Evolutionary conservation across 768 basidiomycete genomes (phyloP).

Genomic region (Trametes gibbosa): DNA sequence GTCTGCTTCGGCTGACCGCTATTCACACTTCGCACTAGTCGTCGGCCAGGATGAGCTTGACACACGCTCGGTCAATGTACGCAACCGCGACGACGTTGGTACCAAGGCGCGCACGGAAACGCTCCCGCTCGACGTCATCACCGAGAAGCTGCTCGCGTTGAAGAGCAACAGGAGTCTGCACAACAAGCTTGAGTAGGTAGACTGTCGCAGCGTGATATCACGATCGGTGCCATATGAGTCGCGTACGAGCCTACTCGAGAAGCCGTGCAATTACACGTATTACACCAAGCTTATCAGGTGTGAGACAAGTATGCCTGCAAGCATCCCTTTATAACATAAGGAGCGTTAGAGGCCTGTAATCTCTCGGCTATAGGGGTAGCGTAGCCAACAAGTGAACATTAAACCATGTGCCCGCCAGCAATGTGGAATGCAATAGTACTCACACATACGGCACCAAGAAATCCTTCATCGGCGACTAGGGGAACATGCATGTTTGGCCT

Average conservation of each 20-base stretch:
- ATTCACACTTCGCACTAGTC: conserved; percentile 65
- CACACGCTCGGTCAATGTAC: conserved; percentile 84
- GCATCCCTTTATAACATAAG: no score
- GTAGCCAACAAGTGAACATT: no score
- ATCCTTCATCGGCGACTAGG: background rate
- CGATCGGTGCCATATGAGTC: no score
- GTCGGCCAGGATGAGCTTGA: conserved; percentile 94
- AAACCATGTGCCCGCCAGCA: no score
- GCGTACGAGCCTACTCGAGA: no score
- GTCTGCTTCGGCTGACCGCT: no score
- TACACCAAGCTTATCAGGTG: no score
- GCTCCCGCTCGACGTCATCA: conserved; percentile 66
- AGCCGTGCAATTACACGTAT: no score
- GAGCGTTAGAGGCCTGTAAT: no score
- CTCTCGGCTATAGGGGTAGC: no score
- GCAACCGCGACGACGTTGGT: conserved; percentile 92
- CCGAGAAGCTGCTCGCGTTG: conserved; percentile 66
- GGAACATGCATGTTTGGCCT: background rate
- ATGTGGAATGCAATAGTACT: background rate
- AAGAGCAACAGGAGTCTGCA: conserved; percentile 56
- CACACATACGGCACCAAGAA: background rate
- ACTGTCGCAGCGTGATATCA: background rate
- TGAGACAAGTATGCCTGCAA: no score
- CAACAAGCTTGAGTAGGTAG: conserved; percentile 43
- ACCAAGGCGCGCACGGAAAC: conserved; percentile 80